phyloP scores from a whole-genome alignment of 805 yeast species.

The Candida sonorensis region DNA sequence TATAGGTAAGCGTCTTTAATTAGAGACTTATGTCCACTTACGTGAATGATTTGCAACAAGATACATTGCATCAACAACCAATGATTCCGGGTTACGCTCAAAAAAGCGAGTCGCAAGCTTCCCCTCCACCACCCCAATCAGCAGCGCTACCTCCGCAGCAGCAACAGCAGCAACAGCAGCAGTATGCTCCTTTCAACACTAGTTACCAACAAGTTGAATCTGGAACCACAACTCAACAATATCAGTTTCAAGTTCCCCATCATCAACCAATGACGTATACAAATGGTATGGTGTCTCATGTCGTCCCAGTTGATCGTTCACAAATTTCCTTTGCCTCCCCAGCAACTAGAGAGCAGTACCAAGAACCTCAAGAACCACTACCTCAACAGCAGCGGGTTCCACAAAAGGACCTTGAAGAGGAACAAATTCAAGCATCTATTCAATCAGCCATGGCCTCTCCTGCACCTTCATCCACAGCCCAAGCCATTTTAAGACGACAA shows the following conservation, averaged over 20 bases:
- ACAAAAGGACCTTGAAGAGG: slow-evolving; percentile 4
- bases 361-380: slow-evolving; percentile 1
- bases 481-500: too few species aligned
- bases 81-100: neutral
- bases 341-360: too few species aligned
- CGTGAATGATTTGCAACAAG: neutral
- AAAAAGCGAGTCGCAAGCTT: too few species aligned
- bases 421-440: slow-evolving; percentile 17
- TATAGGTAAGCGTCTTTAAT: too few species aligned
- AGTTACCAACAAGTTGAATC: too few species aligned
- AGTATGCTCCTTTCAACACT: neutral
- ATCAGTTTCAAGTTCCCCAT: slow-evolving; percentile 9
- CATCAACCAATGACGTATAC: slow-evolving; percentile 6
- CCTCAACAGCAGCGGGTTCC: slow-evolving; percentile 4
- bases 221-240: too few species aligned
- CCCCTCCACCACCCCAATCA: too few species aligned
- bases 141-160: too few species aligned
- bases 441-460: too few species aligned
- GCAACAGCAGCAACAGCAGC: neutral
- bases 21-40: too few species aligned
- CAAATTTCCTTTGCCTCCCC: too few species aligned
- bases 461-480: too few species aligned
- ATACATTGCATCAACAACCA: neutral
- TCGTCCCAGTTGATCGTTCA: slow-evolving; percentile 4
- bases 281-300: slow-evolving; percentile 4